Conservation (phyloP, 1,284 basidiomycete species). For the Puccinia horiana region DNA sequence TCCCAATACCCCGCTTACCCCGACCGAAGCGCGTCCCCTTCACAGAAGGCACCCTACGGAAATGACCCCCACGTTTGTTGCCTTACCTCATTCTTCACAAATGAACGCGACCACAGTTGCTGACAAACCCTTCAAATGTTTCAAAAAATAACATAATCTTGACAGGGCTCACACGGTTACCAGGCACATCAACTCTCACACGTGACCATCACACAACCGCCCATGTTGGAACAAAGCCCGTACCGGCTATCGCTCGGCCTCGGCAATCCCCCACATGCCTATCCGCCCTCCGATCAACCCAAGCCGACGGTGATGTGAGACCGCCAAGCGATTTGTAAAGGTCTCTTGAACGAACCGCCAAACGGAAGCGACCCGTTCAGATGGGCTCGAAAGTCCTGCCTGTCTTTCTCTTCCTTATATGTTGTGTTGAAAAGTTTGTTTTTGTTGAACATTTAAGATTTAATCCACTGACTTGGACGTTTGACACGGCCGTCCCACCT, state of each 20-base stretch:
- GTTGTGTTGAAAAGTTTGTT: not conserved
- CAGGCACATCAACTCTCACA: conserved; percentile 1
- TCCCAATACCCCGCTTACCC: conserved; percentile 17
- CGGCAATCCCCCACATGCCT: not conserved
- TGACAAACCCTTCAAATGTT: not conserved
- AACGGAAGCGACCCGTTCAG: not conserved
- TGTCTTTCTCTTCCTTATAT: not conserved
- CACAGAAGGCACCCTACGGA: not conserved
- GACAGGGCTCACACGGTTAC: conserved; percentile 7
- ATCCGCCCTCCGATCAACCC: conserved; percentile 22
- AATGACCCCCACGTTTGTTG: not conserved
- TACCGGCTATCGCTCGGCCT: conserved; percentile 27
- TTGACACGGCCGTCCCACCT: conserved; percentile 20
- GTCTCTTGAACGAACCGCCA: not conserved
- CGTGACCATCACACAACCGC: not conserved
- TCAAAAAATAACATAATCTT: not conserved
- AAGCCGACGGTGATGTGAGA: conserved; percentile 7
- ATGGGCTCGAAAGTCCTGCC: not conserved
- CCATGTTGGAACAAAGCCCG: conserved; percentile 24
- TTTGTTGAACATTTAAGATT: conserved; percentile 8
- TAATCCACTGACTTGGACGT: conserved; percentile 12
- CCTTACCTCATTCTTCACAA: not conserved
- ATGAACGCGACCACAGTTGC: too few species aligned
- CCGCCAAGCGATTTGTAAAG: not conserved
- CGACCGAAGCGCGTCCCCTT: conserved; percentile 2